Base-by-base conservation (phyloP, 768 basidiomycete species). In the Fistulinella prunicolor region DNA sequence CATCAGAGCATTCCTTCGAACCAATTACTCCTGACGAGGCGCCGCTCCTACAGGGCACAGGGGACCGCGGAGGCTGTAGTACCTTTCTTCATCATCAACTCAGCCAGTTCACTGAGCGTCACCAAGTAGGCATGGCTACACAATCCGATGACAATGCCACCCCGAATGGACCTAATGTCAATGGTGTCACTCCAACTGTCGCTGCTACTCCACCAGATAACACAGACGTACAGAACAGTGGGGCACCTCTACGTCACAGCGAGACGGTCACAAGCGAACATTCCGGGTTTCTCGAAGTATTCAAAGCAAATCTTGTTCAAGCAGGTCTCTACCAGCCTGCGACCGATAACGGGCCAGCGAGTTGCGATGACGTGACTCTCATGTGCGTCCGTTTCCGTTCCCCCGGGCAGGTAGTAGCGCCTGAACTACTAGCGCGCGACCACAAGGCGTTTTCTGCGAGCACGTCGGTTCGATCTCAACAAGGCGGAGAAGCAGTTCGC, bases 401-500 rank as follows among this genome's bases (percentile, higher is more conserved):
- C 16, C 32, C 4, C 9, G n/a, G n/a, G n/a, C n/a, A n/a, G n/a
- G n/a, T n/a, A n/a, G n/a, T n/a, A n/a, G n/a, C n/a, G n/a, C n/a
- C n/a, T n/a, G n/a, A n/a, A n/a, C n/a, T n/a, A n/a, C n/a, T n/a
- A n/a, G n/a, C n/a, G n/a, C n/a, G 12, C 12, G 32, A 34, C 17
- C 12, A n/a, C 39, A 63, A 92, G 90, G 21, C 86, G 91, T 10
- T 93, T 91, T 61, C 78, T 93, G 3, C 79, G 89, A n/a, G 91
- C 91, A 6, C 74, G 91, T 49, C 73, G 73, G 47, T 92, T 82
- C 62, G 77, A 87, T 50, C 69, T 76, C 13, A 56, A 66, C 17
- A 77, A 79, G 49, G 89, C 89, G 0, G 72, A 80, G 64, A 78
- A 80, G 50, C 87, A 92, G 60, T 91, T 91, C 59, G 65, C 80